These are phyloP conservation scores for Teratosphaeriaceae sp. DNA, from an alignment of 2,329 filamentous ascomycete genomes.

Conservation along the genomic window DNA sequence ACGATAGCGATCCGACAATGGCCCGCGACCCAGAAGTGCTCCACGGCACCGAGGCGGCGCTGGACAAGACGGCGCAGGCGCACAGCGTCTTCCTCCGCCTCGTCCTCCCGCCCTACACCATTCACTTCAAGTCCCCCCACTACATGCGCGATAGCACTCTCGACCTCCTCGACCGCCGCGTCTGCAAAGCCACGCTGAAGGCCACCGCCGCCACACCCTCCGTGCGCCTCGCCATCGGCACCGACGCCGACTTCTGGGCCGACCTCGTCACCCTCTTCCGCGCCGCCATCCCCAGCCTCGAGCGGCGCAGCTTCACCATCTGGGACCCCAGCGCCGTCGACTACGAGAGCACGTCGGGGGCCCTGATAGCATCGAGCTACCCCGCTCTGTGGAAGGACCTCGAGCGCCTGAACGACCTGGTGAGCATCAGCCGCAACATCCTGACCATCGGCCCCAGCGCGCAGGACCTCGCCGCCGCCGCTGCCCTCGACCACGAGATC, in stretches of 20 bases:
- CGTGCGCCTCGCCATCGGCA: slow-evolving; percentile 50
- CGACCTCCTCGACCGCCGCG: slow-evolving; percentile 47
- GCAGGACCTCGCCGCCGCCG: slow-evolving; percentile 56
- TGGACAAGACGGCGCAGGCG: slow-evolving; percentile 21
- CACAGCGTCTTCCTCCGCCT: slow-evolving; percentile 41
- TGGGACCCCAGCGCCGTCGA: slow-evolving; percentile 50
- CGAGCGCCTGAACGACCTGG: slow-evolving; percentile 55
- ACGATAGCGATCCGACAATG: no score
- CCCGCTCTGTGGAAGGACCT: slow-evolving; percentile 54
- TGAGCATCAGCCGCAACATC: slow-evolving; percentile 56
- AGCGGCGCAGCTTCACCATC: slow-evolving; percentile 55
- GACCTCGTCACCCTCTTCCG: slow-evolving; percentile 52
- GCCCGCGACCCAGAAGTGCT: no score
- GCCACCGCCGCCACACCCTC: slow-evolving; percentile 49
- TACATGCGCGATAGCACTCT: slow-evolving; percentile 55
- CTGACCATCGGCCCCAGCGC: slow-evolving; percentile 54
- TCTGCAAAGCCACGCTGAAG: slow-evolving; percentile 54
- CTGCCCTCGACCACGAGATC: slow-evolving; percentile 55
- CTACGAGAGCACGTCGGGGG: slow-evolving; percentile 53
- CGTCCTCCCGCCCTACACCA: slow-evolving; percentile 42
- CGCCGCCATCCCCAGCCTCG: slow-evolving; percentile 54
- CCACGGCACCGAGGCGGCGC: no score
- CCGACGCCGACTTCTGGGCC: slow-evolving; percentile 52
- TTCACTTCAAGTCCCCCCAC: slow-evolving; percentile 54
- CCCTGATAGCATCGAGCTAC: slow-evolving; percentile 55